Evolutionary conservation across 2,329 filamentous ascomycete genomes (phyloP), one percentile per base, ranked within the genome.

Genomic region (Alternaria consortialis): DNA sequence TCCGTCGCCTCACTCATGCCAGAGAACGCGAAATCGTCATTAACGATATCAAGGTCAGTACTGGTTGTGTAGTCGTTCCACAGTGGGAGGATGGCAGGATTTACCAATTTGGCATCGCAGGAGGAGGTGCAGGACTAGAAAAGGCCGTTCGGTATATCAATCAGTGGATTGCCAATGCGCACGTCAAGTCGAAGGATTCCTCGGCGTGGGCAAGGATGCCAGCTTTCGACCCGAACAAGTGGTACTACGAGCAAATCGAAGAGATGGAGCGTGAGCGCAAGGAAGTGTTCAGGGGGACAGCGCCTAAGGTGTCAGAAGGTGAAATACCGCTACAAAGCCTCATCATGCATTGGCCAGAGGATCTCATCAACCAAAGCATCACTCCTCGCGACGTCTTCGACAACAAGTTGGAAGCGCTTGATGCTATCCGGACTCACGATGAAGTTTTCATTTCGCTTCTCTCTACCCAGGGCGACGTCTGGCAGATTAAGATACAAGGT

Each of bases 361-460:
- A 73, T 17, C 58, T 75, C 2, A 36, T 44, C 27, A 58, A 60
- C n/a, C 13, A 62, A 7, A 29, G 56, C 1, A 48, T 71, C 12
- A 64, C 60, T 4, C 73, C 73, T n/a, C 62, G 66, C 29, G 66
- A 71, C 48, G 67, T 58, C 1, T 75, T 79, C 36, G 72, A 74
- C 6, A 62, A 64, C 52, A 71, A 69, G 36, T 66, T 77, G 2
- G 71, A 74, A 59, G 62, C 43, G 5, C 54, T 79, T 2, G 68
- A 78, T 36, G 42, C 57, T 2, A 71, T 78, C 25, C 63, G 76
- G 6, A 70, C 64, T 39, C 56, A 65, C 7, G 63, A 74, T 17
- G 58, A 71, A 51, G 75, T 77, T 1, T 78, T 57, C 56, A 75
- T 79, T 31, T 61, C 57, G 11, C 64, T 70, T 2, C 27, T 65